phyloP scores from a whole-genome alignment of 306 rosid genomes.

The Rubus idaeus region DNA sequence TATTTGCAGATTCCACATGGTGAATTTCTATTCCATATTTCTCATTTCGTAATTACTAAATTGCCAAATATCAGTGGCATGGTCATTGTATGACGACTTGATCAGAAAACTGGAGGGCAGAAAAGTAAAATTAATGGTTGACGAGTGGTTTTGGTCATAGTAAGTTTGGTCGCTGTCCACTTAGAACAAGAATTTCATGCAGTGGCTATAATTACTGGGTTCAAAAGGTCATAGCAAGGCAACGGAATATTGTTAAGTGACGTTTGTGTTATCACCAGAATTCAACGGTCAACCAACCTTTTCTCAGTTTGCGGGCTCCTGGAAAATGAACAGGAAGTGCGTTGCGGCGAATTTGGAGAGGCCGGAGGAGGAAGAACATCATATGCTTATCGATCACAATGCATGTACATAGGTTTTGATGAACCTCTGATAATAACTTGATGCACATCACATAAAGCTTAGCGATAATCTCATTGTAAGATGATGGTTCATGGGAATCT shows the following conservation, averaged over 20 bases:
- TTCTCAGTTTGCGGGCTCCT: not conserved
- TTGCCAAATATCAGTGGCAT: not conserved
- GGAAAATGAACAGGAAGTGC: not conserved
- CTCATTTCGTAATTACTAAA: conserved; percentile 8
- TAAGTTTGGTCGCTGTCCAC: conserved; percentile 17
- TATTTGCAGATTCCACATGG: not conserved
- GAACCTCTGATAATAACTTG: no score
- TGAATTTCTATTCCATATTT: not conserved
- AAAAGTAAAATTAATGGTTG: not conserved
- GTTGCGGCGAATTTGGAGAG: not conserved
- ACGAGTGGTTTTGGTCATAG: not conserved
- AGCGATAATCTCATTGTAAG: no score
- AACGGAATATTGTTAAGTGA: not conserved
- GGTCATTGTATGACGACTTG: not conserved
- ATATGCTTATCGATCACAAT: no score
- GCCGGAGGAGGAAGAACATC: no score
- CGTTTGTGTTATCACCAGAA: not conserved
- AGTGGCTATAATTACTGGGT: not conserved
- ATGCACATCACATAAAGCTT: no score
- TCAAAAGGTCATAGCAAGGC: conserved; percentile 11
- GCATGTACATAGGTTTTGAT: no score
- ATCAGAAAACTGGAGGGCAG: conserved; percentile 2
- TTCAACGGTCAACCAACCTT: conserved; percentile 3
- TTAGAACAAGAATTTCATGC: conserved; percentile 1
- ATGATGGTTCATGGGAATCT: no score